Percentiles rank a stretch among this genome's conserved stretches.
Evolutionary conservation across 2,329 filamentous ascomycete species (phyloP).

Genomic region (Daldinia sp.): DNA sequence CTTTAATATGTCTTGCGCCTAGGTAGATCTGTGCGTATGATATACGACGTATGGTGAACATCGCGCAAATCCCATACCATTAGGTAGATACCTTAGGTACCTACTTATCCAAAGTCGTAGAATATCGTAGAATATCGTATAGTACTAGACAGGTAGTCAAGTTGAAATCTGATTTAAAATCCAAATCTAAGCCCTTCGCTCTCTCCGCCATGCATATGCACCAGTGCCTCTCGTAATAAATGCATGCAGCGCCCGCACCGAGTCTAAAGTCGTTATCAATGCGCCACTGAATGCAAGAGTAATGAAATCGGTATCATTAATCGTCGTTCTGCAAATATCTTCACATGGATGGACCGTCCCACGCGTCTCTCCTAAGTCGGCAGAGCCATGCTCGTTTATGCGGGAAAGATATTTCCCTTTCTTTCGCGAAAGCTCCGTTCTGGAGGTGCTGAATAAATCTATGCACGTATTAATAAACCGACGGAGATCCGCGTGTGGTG

Average conservation of each 20-base stretch:
- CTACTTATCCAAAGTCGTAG: too few relatives aligned
- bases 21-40: not conserved
- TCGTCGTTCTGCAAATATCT: constrained; percentile 3
- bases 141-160: not conserved
- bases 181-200: constrained; percentile 12
- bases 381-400: constrained; percentile 94
- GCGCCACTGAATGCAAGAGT: constrained; percentile 21
- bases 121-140: not conserved
- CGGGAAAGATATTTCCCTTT: constrained; percentile 84
- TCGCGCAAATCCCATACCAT: not conserved
- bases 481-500: not conserved
- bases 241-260: constrained; percentile 9
- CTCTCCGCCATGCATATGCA: constrained; percentile 22
- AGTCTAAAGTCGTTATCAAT: constrained; percentile 8
- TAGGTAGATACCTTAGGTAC: not conserved
- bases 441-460: constrained; percentile 77
- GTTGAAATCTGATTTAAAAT: not conserved
- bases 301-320: constrained; percentile 18
- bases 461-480: constrained; percentile 17
- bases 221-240: constrained; percentile 16
- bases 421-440: constrained; percentile 81
- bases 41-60: not conserved
- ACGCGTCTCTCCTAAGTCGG: constrained; percentile 79
- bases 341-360: constrained; percentile 71
- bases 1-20: not conserved